These are phyloP conservation scores for Scheffersomyces parashehatae DNA, from an alignment of 1,139 yeast genomes.

Conservation along the genomic window DNA sequence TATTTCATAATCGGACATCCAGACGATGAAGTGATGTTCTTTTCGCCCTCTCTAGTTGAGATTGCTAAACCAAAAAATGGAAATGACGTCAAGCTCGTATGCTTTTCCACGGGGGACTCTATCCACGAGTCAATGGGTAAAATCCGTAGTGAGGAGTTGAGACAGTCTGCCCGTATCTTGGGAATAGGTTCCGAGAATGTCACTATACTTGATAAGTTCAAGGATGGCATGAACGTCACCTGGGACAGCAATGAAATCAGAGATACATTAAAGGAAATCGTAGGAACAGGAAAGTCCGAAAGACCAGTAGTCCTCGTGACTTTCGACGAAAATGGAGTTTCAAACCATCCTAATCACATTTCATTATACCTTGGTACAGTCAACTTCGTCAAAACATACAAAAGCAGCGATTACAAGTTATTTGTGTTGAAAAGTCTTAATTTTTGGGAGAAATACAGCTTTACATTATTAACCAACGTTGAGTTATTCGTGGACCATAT, in stretches of 20 bases:
- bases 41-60: conserved; percentile 74
- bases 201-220: conserved; percentile 48
- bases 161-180: conserved; percentile 55
- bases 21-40: conserved; percentile 98
- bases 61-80: conserved; percentile 47
- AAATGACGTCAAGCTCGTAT: conserved; percentile 59
- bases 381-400: conserved; percentile 25
- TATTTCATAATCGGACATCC: conserved; percentile 88
- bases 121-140: conserved; percentile 68
- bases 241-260: conserved; percentile 61
- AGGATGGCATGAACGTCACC: conserved; percentile 69
- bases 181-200: conserved; percentile 53
- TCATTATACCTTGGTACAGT: conserved; percentile 61
- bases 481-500: conserved; percentile 41
- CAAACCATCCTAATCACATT: conserved; percentile 83
- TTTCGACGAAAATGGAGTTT: conserved; percentile 82
- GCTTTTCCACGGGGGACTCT: conserved; percentile 75
- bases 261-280: conserved; percentile 19
- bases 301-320: conserved; percentile 57
- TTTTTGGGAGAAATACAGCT: conserved; percentile 53
- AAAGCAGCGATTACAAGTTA: conserved; percentile 14
- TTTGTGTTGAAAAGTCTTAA: conserved; percentile 48
- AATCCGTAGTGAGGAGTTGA: conserved; percentile 59
- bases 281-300: conserved; percentile 16
- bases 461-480: conserved; percentile 47